These are phyloP conservation scores for Lipomyces chichibuensis DNA, from an alignment of 805 yeast species.

Conservation along the genomic window DNA sequence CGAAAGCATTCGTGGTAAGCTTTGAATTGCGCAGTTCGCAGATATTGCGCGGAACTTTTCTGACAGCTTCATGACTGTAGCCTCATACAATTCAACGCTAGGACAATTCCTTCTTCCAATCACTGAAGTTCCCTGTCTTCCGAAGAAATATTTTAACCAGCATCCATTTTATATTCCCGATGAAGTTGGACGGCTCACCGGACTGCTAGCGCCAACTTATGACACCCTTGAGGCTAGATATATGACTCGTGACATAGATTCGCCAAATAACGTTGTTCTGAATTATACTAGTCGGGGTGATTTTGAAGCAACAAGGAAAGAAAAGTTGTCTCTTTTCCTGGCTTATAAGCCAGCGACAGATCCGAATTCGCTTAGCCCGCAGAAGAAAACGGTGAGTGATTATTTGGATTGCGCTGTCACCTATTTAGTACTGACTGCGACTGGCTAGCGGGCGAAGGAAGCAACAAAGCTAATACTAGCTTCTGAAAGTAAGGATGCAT, in stretches of 20 bases:
- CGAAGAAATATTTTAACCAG: neutral
- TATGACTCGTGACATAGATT: slow-evolving; percentile 1
- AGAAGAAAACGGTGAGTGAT: neutral
- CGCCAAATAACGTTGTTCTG: slow-evolving; percentile 8
- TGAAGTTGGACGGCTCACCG: slow-evolving; percentile 9
- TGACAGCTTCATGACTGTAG: neutral
- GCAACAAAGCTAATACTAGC: neutral
- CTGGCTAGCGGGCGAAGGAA: neutral
- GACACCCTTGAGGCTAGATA: slow-evolving; percentile 12
- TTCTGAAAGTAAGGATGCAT: neutral
- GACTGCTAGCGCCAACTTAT: slow-evolving; percentile 10
- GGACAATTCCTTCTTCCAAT: slow-evolving; percentile 3
- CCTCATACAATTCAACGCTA: slow-evolving; percentile 1
- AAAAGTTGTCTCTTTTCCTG: slow-evolving; percentile 7
- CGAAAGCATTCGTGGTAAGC: slow-evolving; percentile 2
- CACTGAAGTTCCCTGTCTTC: slow-evolving; percentile 1
- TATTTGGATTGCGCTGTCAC: neutral
- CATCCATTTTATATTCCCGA: slow-evolving; percentile 26
- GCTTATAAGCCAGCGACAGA: neutral
- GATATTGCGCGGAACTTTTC: neutral
- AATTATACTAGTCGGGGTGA: slow-evolving; percentile 3
- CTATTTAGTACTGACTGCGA: neutral
- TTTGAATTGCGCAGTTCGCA: neutral
- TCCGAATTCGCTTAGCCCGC: neutral
- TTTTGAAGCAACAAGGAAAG: slow-evolving; percentile 1